Evolutionary conservation across 2,329 filamentous ascomycete species (phyloP), one percentile per base, ranked within the genome.

Genomic region (Arthrinium phaeospermum): DNA sequence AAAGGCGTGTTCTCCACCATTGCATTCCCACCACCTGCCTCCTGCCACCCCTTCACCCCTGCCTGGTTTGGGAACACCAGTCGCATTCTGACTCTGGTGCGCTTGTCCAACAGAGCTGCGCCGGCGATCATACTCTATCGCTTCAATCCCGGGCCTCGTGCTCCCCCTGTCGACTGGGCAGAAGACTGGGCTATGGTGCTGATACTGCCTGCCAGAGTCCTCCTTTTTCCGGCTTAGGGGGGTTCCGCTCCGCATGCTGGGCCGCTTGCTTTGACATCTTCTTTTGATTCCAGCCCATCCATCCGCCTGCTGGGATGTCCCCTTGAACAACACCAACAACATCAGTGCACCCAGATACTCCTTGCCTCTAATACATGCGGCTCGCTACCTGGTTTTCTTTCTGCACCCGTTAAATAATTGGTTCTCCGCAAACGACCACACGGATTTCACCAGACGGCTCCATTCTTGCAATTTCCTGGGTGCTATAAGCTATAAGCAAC

Each of bases 71-170:
- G 53, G 53, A 22, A 34, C 34, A 13, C 57, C 53, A 61, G 53
- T 61, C 30, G 30, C 30, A 61, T 61, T 37, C 53, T 61, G 53
- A 64, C 19, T 64, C 57, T 64, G 57, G 57, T 41, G 57, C 57
- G 57, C 57, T 41, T n/a, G 57, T 64, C 57, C 57, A 64, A 64
- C 57, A 64, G 57, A 41, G 57, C 57, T 64, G 53, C n/a, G 34
- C 57, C 34, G 57, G 57, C 57, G 57, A 64, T 64, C 57, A 64
- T 64, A 64, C 57, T 64, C 57, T 64, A 64, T 64, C 57, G 19
- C 57, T 22, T 41, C 57, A 64, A 41, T 64, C 57, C 57, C 57
- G 57, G 57, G 57, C 57, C 57, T 64, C 57, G 57, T 64, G 57
- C 57, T 64, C 19, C 57, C 57, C 57, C 57, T 64, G 57, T 64